phyloP scores from a whole-genome alignment of 306 rosid species.

The Lathyrus aphaca region DNA sequence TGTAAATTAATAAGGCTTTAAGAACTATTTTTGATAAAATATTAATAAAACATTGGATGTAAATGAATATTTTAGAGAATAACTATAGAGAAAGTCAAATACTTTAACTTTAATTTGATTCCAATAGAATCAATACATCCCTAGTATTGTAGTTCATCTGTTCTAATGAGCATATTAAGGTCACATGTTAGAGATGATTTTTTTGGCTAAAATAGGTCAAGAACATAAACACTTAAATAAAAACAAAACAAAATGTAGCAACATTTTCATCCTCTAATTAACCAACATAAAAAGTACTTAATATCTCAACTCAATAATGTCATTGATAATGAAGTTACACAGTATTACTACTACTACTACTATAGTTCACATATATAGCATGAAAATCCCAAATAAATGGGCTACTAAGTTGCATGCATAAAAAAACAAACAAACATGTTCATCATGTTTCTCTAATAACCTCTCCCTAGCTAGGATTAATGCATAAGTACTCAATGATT shows the following conservation, averaged over 20 bases:
- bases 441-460: background rate
- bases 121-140: no score
- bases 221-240: background rate
- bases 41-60: no score
- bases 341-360: background rate
- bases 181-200: no score
- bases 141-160: no score
- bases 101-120: no score
- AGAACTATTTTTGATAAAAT: no score
- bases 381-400: slow-evolving; percentile 16
- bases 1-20: no score
- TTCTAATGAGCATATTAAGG: no score
- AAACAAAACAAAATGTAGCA: background rate
- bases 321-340: background rate
- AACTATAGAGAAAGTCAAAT: no score
- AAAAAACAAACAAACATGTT: background rate
- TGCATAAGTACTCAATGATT: background rate
- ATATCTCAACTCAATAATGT: background rate
- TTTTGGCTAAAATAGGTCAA: no score
- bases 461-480: slow-evolving; percentile 10
- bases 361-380: background rate
- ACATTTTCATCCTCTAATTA: background rate
- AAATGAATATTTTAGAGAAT: no score
- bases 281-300: background rate
- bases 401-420: slow-evolving; percentile 18